Evolutionary conservation across 192 early-diverging fungal genomes (phyloP).

Genomic region (Coemansia javaensis): DNA sequence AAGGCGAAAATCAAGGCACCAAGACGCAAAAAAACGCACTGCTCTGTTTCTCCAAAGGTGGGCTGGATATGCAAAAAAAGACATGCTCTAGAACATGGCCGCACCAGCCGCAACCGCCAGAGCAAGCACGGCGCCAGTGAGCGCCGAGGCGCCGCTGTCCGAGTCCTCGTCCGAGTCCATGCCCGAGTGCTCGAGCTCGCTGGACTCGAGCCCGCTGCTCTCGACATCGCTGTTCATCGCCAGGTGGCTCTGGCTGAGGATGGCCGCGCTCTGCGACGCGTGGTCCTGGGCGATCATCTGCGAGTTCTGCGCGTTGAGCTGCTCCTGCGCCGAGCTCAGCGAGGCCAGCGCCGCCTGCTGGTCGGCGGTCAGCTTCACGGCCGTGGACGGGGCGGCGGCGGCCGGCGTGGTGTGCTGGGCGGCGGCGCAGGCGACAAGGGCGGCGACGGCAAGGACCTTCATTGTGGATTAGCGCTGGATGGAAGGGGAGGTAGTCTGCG

Average conservation of each 20-base stretch:
- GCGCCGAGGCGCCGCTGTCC: slow-evolving; percentile 16
- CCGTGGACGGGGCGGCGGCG: slow-evolving; percentile 14
- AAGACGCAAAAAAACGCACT: too few species aligned
- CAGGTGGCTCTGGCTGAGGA: slow-evolving; percentile 32
- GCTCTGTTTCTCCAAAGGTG: too few species aligned
- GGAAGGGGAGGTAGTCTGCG: too few species aligned
- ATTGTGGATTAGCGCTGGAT: slow-evolving; percentile 20
- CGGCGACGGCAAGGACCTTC: slow-evolving; percentile 24
- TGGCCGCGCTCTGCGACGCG: slow-evolving; percentile 39
- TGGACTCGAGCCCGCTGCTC: slow-evolving; percentile 4
- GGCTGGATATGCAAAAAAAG: too few species aligned
- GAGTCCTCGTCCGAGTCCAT: slow-evolving; percentile 6
- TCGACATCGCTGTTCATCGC: slow-evolving; percentile 7
- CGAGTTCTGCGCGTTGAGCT: slow-evolving; percentile 34
- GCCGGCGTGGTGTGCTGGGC: slow-evolving; percentile 7
- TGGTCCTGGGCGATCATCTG: slow-evolving; percentile 30
- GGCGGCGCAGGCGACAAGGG: slow-evolving; percentile 21
- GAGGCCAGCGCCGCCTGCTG: slow-evolving; percentile 40
- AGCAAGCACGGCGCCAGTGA: slow-evolving; percentile 35
- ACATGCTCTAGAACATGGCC: slow-evolving; percentile 33
- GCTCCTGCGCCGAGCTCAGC: slow-evolving; percentile 41
- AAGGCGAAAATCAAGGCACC: too few species aligned
- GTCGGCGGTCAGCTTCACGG: slow-evolving; percentile 37
- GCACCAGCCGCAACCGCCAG: slow-evolving; percentile 27
- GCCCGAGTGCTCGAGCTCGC: too few species aligned